phyloP scores from a whole-genome alignment of 805 yeast species.

The Kockiozyma suomiensis region DNA sequence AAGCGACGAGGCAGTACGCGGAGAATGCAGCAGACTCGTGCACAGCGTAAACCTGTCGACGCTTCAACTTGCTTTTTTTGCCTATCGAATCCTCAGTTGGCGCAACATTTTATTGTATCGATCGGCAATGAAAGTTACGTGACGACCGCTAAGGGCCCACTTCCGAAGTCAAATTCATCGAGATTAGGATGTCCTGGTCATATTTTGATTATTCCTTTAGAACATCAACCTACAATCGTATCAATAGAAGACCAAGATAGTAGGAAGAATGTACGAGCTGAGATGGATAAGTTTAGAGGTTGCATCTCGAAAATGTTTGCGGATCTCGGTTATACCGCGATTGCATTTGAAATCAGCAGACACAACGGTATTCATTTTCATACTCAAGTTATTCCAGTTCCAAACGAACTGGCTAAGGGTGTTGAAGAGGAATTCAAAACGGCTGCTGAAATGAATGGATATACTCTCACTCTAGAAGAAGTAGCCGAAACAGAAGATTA shows the following conservation, averaged over 20 bases:
- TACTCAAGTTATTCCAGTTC: slow-evolving; percentile 74
- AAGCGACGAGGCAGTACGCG: slow-evolving; percentile 18
- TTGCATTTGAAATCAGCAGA: slow-evolving; percentile 72
- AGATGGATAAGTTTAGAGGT: slow-evolving; percentile 38
- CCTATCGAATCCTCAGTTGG: slow-evolving; percentile 74
- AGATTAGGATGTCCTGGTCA: slow-evolving; percentile 73
- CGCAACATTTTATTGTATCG: slow-evolving; percentile 76
- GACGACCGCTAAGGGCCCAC: slow-evolving; percentile 85
- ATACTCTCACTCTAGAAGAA: slow-evolving; percentile 35
- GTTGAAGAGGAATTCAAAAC: slow-evolving; percentile 47
- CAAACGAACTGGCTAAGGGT: slow-evolving; percentile 47
- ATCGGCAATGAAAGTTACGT: slow-evolving; percentile 68
- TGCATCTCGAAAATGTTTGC: slow-evolving; percentile 48
- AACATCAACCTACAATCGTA: slow-evolving; percentile 59
- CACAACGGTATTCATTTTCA: slow-evolving; percentile 71
- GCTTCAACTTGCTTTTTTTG: slow-evolving; percentile 70
- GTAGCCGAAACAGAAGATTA: slow-evolving; percentile 42
- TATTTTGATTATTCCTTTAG: slow-evolving; percentile 75
- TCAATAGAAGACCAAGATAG: slow-evolving; percentile 38
- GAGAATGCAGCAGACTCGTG: slow-evolving; percentile 25
- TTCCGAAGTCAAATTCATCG: slow-evolving; percentile 47
- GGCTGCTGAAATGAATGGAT: slow-evolving; percentile 33
- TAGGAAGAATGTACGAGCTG: slow-evolving; percentile 45
- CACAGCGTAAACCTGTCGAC: slow-evolving; percentile 15
- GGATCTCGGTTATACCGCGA: slow-evolving; percentile 51